Percentiles rank a stretch among this genome's conserved stretches.
phyloP scores from a whole-genome alignment of 2,329 filamentous ascomycete species.

The Phoma sp. region DNA sequence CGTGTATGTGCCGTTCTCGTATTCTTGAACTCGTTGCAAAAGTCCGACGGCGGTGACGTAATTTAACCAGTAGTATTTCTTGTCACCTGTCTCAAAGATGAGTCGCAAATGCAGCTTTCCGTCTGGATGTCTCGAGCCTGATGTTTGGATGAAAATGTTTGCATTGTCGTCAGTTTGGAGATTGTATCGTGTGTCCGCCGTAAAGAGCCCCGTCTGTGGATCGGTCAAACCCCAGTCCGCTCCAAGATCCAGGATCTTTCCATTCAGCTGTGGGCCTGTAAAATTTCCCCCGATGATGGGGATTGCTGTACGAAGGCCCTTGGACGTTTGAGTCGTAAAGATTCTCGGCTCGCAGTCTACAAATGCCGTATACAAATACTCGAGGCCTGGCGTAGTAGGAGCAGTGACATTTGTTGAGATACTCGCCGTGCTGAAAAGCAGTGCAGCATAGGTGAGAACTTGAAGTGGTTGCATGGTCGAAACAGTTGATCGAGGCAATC shows the following conservation, averaged over 20 bases:
- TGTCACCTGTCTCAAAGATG: constrained; percentile 13
- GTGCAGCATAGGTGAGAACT: neutral
- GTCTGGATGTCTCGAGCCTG: constrained; percentile 28
- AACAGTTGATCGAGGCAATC: too few species aligned
- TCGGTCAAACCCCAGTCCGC: constrained; percentile 33
- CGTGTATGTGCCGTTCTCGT: constrained; percentile 14
- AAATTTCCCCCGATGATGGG: constrained; percentile 43
- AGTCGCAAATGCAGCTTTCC: constrained; percentile 18
- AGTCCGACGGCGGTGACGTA: constrained; percentile 14
- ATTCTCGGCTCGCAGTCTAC: constrained; percentile 30
- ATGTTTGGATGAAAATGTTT: constrained; percentile 38
- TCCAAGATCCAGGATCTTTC: constrained; percentile 37
- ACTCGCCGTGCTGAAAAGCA: neutral
- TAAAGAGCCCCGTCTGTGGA: constrained; percentile 19
- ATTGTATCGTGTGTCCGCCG: constrained; percentile 19
- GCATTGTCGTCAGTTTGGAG: constrained; percentile 21
- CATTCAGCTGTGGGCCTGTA: constrained; percentile 32
- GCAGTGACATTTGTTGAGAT: neutral
- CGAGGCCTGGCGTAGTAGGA: constrained; percentile 24
- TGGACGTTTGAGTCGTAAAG: constrained; percentile 31
- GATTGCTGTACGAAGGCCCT: constrained; percentile 36
- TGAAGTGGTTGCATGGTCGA: neutral
- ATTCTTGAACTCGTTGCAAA: constrained; percentile 8
- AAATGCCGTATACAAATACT: constrained; percentile 40
- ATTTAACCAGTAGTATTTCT: constrained; percentile 20